Evolutionary conservation across 2,329 filamentous ascomycete species (phyloP).

Genomic region (Alternaria postmessia): DNA sequence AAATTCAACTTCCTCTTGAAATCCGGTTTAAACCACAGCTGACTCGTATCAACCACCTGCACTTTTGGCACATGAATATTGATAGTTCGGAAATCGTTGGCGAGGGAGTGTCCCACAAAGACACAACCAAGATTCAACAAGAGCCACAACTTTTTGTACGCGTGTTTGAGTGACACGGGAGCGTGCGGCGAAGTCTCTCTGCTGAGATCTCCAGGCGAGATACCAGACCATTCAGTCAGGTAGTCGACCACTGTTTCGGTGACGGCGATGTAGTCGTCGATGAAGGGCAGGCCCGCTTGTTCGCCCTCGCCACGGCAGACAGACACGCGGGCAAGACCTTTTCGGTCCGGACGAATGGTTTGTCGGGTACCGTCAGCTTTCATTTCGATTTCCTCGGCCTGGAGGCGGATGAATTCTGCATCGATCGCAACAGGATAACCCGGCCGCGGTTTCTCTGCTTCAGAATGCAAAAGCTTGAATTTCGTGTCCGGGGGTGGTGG

Average conservation of each 20-base stretch:
- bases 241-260: constrained; percentile 94
- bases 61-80: constrained; percentile 93
- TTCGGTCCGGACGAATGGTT: constrained; percentile 88
- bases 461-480: constrained; percentile 66
- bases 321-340: constrained; percentile 91
- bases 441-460: constrained; percentile 71
- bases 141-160: constrained; percentile 98
- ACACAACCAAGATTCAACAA: constrained; percentile 92
- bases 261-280: constrained; percentile 96
- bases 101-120: constrained; percentile 92
- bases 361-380: constrained; percentile 92
- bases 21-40: constrained; percentile 83
- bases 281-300: constrained; percentile 84
- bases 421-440: constrained; percentile 87
- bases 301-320: constrained; percentile 83
- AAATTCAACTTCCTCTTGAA: constrained; percentile 88
- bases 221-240: constrained; percentile 91
- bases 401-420: constrained; percentile 93
- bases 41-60: constrained; percentile 93
- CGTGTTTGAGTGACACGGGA: constrained; percentile 85
- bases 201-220: constrained; percentile 85
- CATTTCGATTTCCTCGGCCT: constrained; percentile 94
- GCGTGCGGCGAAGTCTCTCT: constrained; percentile 79
- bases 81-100: constrained; percentile 96
- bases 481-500: constrained; percentile 58